Evolutionary conservation across 2,329 filamentous ascomycete species (phyloP).

Genomic region (Pyricularia sp.): DNA sequence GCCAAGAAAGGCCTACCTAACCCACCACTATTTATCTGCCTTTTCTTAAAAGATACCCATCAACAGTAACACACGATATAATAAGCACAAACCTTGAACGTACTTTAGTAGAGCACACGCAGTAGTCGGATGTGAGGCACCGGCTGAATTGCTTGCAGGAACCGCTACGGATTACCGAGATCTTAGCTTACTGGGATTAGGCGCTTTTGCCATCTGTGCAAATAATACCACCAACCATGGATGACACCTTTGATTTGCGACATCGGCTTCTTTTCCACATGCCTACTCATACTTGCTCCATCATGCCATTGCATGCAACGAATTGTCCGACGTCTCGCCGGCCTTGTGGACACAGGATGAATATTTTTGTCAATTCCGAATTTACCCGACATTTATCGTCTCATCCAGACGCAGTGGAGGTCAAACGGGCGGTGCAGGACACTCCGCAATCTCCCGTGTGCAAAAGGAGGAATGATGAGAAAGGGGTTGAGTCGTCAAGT

Average conservation of each 20-base stretch:
- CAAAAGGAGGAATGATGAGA: not conserved
- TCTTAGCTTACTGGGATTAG: not conserved
- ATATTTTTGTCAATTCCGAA: not conserved
- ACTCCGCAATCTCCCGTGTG: not conserved
- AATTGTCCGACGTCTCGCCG: not conserved
- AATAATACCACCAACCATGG: not conserved
- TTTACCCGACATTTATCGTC: not conserved
- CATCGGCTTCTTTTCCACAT: not conserved
- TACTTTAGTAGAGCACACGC: not conserved
- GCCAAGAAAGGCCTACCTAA: too few relatives aligned
- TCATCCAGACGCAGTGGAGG: not conserved
- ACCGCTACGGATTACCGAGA: not conserved
- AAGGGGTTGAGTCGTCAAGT: not conserved
- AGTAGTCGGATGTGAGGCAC: not conserved
- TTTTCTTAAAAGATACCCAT: not conserved
- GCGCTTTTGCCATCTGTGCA: not conserved
- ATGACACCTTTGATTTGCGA: not conserved
- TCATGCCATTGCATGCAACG: not conserved
- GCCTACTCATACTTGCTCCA: not conserved
- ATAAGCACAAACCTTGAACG: not conserved
- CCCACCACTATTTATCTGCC: too few relatives aligned
- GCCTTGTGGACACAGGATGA: not conserved
- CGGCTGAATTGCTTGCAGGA: not conserved
- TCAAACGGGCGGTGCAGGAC: not conserved
- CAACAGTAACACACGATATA: not conserved